These are phyloP conservation scores for Gossypium herbaceum DNA, from an alignment of 345 rosid species.

Conservation along the genomic window DNA sequence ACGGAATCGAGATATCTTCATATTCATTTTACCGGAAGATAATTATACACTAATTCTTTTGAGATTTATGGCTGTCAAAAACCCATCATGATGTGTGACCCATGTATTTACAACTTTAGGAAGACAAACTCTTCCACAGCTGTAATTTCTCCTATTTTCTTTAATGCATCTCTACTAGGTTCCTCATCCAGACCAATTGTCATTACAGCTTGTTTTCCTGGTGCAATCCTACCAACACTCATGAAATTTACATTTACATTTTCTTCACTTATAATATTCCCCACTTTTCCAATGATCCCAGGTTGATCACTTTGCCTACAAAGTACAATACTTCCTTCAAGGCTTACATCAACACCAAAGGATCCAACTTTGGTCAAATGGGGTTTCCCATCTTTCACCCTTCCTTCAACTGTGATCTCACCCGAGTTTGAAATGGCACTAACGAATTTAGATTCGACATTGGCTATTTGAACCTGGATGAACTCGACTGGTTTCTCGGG, in stretches of 20 bases:
- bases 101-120: slow-evolving; percentile 35
- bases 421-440: slow-evolving; percentile 58
- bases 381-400: slow-evolving; percentile 65
- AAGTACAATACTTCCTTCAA: slow-evolving; percentile 45
- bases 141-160: slow-evolving; percentile 46
- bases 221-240: slow-evolving; percentile 62
- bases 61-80: too few species aligned
- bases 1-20: too few species aligned
- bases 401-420: slow-evolving; percentile 60
- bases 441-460: slow-evolving; percentile 63
- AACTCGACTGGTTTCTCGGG: slow-evolving; percentile 55
- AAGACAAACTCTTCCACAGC: slow-evolving; percentile 64
- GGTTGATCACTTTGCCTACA: slow-evolving; percentile 64
- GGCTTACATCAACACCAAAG: slow-evolving; percentile 66
- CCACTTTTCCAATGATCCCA: slow-evolving; percentile 64
- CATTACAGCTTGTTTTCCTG: slow-evolving; percentile 61
- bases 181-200: slow-evolving; percentile 73
- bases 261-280: slow-evolving; percentile 51
- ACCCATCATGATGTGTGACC: background rate
- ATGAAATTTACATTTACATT: slow-evolving; percentile 67
- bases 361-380: slow-evolving; percentile 61
- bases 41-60: too few species aligned
- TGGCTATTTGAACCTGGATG: slow-evolving; percentile 61
- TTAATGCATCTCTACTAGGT: slow-evolving; percentile 44
- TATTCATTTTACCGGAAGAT: too few species aligned